Percentiles rank a stretch among this genome's conserved stretches.
These are phyloP conservation scores for Beta corolliflora DNA, from an alignment of 179 eudicot species.

Conservation along the genomic window DNA sequence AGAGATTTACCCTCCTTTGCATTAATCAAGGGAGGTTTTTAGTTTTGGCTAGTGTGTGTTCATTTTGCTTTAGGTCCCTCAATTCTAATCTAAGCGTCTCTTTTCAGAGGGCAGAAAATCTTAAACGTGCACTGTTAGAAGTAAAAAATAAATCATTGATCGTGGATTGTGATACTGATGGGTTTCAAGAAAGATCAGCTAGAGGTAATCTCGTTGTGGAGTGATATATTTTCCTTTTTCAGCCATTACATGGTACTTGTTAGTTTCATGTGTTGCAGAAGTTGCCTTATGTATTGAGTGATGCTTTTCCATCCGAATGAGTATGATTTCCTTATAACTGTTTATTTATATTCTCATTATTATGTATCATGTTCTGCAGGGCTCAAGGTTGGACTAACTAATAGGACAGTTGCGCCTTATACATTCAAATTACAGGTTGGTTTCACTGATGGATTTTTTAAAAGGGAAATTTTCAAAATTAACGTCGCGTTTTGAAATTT, in stretches of 20 bases:
- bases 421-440: constrained; percentile 31
- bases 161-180: constrained; percentile 22
- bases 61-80: constrained; percentile 11
- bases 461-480: neutral
- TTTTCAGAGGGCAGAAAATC: constrained; percentile 49
- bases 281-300: neutral
- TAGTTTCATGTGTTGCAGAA: neutral
- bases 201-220: constrained; percentile 30
- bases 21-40: neutral
- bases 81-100: constrained; percentile 16
- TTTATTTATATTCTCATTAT: neutral
- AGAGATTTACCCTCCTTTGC: constrained; percentile 1
- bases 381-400: constrained; percentile 20
- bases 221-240: neutral
- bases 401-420: constrained; percentile 15
- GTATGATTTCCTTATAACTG: neutral
- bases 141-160: constrained; percentile 29
- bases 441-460: neutral
- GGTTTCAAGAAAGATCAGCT: constrained; percentile 28
- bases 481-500: too few species aligned
- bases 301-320: neutral
- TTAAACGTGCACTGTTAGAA: constrained; percentile 44
- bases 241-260: constrained; percentile 8
- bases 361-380: constrained; percentile 37
- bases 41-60: constrained; percentile 3